A percentile compares a stretch with the other conserved stretches of the same genome.
These are phyloP conservation scores for Leucocoprinus sp. DNA, from an alignment of 768 basidiomycete genomes.

Conservation along the genomic window DNA sequence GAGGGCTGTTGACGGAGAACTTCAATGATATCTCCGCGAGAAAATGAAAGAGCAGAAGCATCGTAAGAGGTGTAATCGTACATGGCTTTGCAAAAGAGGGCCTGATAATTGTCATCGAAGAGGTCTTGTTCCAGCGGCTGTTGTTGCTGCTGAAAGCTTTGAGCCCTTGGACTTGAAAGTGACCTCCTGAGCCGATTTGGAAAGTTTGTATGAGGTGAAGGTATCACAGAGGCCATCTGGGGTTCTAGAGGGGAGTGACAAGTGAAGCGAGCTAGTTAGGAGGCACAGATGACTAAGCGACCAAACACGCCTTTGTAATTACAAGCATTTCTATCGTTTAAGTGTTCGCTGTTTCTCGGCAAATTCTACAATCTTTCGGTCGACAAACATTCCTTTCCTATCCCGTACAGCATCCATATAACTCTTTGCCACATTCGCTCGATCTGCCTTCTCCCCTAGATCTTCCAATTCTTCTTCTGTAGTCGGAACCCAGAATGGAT, in stretches of 20 bases:
- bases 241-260: neutral
- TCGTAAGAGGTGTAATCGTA: slow-evolving; percentile 91
- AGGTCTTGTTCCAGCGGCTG: slow-evolving; percentile 22
- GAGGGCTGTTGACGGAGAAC: slow-evolving; percentile 85
- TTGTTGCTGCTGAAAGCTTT: slow-evolving; percentile 14
- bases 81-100: slow-evolving; percentile 84
- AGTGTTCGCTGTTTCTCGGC: slow-evolving; percentile 96
- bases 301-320: slow-evolving; percentile 4
- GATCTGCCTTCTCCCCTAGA: slow-evolving; percentile 91
- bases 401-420: slow-evolving; percentile 90
- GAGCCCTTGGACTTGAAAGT: neutral
- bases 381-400: slow-evolving; percentile 93
- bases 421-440: slow-evolving; percentile 84
- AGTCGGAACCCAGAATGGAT: slow-evolving; percentile 97
- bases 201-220: slow-evolving; percentile 2
- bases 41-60: slow-evolving; percentile 82
- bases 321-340: slow-evolving; percentile 35
- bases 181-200: neutral
- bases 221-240: slow-evolving; percentile 5
- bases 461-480: slow-evolving; percentile 97
- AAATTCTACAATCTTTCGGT: slow-evolving; percentile 88
- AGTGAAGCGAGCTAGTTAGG: slow-evolving; percentile 4
- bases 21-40: slow-evolving; percentile 84
- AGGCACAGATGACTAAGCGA: slow-evolving; percentile 9
- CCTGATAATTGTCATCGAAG: slow-evolving; percentile 45